Percentiles rank a stretch among this genome's conserved stretches.
These are phyloP conservation scores for Colletotrichum lini DNA, from an alignment of 2,329 filamentous ascomycete species.

Conservation along the genomic window DNA sequence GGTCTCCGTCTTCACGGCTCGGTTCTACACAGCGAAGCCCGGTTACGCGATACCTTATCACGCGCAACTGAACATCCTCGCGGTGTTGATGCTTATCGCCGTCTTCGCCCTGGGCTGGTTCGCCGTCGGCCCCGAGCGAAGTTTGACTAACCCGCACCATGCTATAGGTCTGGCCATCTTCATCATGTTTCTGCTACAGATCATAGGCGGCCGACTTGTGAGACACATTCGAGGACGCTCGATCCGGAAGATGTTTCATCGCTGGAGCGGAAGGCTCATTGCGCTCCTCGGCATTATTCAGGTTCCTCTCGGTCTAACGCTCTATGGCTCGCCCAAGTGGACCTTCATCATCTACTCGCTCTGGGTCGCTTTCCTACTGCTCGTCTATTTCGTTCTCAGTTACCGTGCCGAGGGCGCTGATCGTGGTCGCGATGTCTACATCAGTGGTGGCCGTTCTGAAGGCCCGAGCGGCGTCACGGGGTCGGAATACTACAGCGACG, in stretches of 20 bases:
- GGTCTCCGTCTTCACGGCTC: conserved; percentile 78
- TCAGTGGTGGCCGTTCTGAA: conserved; percentile 72
- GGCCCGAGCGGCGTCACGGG: conserved; percentile 57
- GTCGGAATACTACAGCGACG: conserved; percentile 58
- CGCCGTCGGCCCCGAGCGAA: conserved; percentile 80
- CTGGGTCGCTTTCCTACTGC: conserved; percentile 79
- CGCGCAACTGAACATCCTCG: conserved; percentile 80
- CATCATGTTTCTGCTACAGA: conserved; percentile 78
- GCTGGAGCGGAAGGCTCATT: conserved; percentile 86
- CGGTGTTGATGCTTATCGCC: conserved; percentile 77
- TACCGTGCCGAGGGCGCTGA: conserved; percentile 74
- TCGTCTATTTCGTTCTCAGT: conserved; percentile 85
- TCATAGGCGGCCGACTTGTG: conserved; percentile 77
- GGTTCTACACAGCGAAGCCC: conserved; percentile 77
- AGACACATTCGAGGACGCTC: conserved; percentile 65
- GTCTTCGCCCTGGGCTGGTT: conserved; percentile 83
- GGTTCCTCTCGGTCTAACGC: conserved; percentile 87
- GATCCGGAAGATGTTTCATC: conserved; percentile 78
- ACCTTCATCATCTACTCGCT: conserved; percentile 90
- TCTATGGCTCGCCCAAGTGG: conserved; percentile 90
- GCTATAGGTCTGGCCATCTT: conserved; percentile 87
- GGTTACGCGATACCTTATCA: conserved; percentile 77
- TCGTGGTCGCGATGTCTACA: conserved; percentile 67
- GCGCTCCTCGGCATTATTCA: conserved; percentile 88
- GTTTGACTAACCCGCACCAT: conserved; percentile 86